A percentile compares a stretch with the other conserved stretches of the same genome.
Conservation (phyloP, 371 early-diverging fungal species). For the Mortierella sp. region DNA sequence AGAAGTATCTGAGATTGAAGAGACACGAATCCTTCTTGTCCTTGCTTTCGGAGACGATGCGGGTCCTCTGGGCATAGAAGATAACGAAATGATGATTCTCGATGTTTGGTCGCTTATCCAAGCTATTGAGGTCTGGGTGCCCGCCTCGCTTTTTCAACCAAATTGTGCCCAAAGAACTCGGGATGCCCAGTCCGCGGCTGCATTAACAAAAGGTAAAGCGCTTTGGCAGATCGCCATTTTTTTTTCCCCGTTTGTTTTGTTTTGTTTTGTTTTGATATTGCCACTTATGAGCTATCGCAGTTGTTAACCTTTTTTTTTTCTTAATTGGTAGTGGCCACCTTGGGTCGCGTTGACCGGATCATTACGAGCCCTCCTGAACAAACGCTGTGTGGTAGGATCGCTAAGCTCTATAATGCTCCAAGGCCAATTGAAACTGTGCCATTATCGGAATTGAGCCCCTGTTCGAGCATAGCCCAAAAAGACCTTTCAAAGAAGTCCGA, state of each 20-base stretch:
- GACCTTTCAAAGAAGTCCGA: neutral
- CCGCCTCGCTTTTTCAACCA: neutral
- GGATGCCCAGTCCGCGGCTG: too few species aligned
- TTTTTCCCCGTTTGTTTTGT: too few species aligned
- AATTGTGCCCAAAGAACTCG: neutral
- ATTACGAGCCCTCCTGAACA: neutral
- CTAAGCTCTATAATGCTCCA: slow-evolving; percentile 20
- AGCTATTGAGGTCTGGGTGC: slow-evolving; percentile 28
- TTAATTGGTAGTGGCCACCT: too few species aligned
- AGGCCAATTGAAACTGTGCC: neutral
- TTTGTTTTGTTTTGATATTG: too few species aligned
- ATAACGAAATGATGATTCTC: slow-evolving; percentile 14
- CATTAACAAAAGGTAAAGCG: neutral
- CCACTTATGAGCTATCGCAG: too few species aligned
- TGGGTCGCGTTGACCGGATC: neutral
- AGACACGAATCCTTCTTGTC: slow-evolving; percentile 31
- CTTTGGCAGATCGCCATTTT: neutral
- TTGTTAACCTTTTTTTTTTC: too few species aligned
- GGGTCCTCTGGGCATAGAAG: slow-evolving; percentile 2
- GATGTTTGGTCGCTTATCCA: slow-evolving; percentile 30
- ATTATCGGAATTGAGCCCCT: neutral
- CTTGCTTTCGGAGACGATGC: slow-evolving; percentile 29
- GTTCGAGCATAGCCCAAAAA: too few species aligned
- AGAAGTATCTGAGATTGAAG: neutral
- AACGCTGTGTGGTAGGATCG: slow-evolving; percentile 14